Conservation (phyloP, 805 yeast genomes). For the Scheffersomyces ergatensis region DNA sequence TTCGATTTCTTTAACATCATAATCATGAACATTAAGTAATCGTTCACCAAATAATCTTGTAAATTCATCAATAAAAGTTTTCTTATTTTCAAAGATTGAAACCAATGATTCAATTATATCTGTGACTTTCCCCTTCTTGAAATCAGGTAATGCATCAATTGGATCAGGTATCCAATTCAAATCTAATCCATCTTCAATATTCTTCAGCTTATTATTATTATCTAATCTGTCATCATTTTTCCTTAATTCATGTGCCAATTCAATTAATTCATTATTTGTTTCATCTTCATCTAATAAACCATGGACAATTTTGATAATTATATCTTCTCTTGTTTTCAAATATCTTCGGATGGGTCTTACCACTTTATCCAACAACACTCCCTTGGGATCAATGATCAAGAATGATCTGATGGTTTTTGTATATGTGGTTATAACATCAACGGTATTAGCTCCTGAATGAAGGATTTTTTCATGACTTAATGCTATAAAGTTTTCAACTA, state of each 20-base stretch:
- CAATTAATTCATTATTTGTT: constrained; percentile 42
- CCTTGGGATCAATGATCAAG: constrained; percentile 77
- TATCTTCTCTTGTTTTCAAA: constrained; percentile 70
- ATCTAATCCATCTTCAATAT: constrained; percentile 42
- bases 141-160: constrained; percentile 85
- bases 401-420: constrained; percentile 72
- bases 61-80: constrained; percentile 63
- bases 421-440: constrained; percentile 66
- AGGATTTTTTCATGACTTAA: constrained; percentile 48
- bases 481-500: constrained; percentile 50
- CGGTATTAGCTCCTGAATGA: constrained; percentile 81
- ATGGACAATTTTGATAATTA: constrained; percentile 64
- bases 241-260: constrained; percentile 54
- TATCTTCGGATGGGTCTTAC: constrained; percentile 73
- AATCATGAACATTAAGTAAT: constrained; percentile 45
- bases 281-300: constrained; percentile 57
- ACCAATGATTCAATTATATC: constrained; percentile 72
- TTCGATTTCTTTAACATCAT: constrained; percentile 37
- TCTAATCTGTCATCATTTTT: constrained; percentile 9
- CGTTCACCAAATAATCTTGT: constrained; percentile 56
- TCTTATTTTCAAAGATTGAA: constrained; percentile 70
- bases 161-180: constrained; percentile 83
- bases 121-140: constrained; percentile 54
- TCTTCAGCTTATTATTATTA: constrained; percentile 1
- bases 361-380: constrained; percentile 76